phyloP scores from a whole-genome alignment of 2,329 filamentous ascomycete genomes.

The Stachybotrys echinatus region DNA sequence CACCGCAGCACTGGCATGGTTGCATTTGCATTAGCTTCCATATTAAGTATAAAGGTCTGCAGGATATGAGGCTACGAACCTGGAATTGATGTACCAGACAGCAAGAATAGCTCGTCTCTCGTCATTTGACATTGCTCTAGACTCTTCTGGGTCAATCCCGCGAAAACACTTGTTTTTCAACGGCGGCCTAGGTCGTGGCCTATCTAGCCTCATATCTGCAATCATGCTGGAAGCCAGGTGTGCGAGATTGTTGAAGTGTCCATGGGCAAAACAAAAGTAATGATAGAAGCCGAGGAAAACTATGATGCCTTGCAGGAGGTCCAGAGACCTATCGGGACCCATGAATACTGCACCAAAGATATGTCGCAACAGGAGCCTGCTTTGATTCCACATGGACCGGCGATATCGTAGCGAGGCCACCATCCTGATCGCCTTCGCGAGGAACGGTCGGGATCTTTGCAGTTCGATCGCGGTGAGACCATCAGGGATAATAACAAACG shows the following conservation, averaged over 20 bases:
- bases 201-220: conserved; percentile 8
- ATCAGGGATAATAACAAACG: conserved; percentile 8
- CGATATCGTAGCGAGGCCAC: conserved; percentile 8
- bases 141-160: conserved; percentile 4
- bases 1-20: conserved; percentile 5
- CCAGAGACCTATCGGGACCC: conserved; percentile 5
- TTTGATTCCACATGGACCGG: conserved; percentile 8
- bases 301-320: conserved; percentile 7
- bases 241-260: conserved; percentile 5
- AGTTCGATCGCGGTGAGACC: conserved; percentile 5
- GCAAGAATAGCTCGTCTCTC: conserved; percentile 8
- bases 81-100: conserved; percentile 8
- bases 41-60: no score
- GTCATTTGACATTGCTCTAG: conserved; percentile 6
- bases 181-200: conserved; percentile 3
- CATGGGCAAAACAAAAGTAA: conserved; percentile 10
- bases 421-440: conserved; percentile 7
- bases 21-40: conserved; percentile 5
- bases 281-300: conserved; percentile 9
- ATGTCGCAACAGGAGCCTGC: conserved; percentile 4
- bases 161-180: conserved; percentile 4
- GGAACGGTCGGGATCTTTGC: conserved; percentile 7
- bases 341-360: conserved; percentile 7
- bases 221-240: conserved; percentile 8
- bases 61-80: conserved; percentile 3